Evolutionary conservation across 768 basidiomycete genomes (phyloP).

Genomic region (Termitomyces sp.): DNA sequence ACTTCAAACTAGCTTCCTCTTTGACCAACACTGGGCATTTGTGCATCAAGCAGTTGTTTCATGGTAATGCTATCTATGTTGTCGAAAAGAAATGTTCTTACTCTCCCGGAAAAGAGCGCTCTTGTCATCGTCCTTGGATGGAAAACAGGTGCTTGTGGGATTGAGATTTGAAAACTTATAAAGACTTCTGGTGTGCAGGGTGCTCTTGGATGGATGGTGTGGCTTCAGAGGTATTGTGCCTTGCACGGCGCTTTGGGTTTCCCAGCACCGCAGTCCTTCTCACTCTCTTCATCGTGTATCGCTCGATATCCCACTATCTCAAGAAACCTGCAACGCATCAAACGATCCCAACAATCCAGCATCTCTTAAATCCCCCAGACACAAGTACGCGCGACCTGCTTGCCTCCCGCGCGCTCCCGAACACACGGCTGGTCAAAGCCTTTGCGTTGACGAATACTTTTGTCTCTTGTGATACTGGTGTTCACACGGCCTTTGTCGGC

Average conservation of each 20-base stretch:
- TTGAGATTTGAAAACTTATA: slow-evolving; percentile 2
- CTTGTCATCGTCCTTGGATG: background rate
- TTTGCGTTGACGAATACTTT: slow-evolving; percentile 45
- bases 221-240: slow-evolving; percentile 1
- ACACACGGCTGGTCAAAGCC: slow-evolving; percentile 26
- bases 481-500: slow-evolving; percentile 30
- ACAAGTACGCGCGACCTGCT: slow-evolving; percentile 16
- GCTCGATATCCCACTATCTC: background rate
- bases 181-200: background rate
- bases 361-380: slow-evolving; percentile 10
- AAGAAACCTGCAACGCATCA: background rate
- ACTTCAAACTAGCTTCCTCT: background rate
- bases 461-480: slow-evolving; percentile 29
- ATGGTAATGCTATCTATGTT: background rate
- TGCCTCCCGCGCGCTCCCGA: slow-evolving; percentile 27
- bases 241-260: background rate
- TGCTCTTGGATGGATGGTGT: slow-evolving; percentile 12
- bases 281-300: background rate
- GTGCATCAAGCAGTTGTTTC: background rate
- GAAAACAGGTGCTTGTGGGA: background rate
- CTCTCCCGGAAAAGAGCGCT: background rate
- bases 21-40: background rate
- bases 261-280: background rate
- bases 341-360: slow-evolving; percentile 1
- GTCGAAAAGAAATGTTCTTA: background rate